Conservation (phyloP, 768 basidiomycete species). For the Phylloporus sp. region DNA sequence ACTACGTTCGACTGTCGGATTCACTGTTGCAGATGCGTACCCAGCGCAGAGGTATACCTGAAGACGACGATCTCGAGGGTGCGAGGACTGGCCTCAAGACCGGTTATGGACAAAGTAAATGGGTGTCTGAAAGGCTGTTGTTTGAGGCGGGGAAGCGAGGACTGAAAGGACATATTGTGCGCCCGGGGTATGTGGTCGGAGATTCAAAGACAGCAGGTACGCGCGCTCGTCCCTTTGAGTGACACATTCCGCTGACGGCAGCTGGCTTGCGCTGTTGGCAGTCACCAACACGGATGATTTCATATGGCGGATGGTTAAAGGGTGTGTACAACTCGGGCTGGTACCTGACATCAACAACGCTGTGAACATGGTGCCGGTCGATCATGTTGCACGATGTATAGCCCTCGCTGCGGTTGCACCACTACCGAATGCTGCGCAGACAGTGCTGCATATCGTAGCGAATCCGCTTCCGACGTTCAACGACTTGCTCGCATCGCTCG, state of each 20-base stretch:
- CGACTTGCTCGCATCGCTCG: slow-evolving; percentile 66
- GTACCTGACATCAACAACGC: slow-evolving; percentile 98
- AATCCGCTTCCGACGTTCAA: slow-evolving; percentile 88
- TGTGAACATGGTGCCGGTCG: slow-evolving; percentile 97
- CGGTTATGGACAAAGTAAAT: slow-evolving; percentile 97
- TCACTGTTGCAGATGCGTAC: slow-evolving; percentile 41
- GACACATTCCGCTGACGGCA: not conserved
- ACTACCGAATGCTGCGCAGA: slow-evolving; percentile 41
- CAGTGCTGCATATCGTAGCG: slow-evolving; percentile 82
- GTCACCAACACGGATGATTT: slow-evolving; percentile 99
- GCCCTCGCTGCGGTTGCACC: slow-evolving; percentile 67
- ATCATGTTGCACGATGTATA: slow-evolving; percentile 86
- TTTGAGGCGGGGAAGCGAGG: slow-evolving; percentile 89
- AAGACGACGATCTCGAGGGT: slow-evolving; percentile 85
- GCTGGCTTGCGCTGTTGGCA: slow-evolving; percentile 25
- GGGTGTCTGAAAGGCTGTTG: slow-evolving; percentile 94
- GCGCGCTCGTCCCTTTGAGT: slow-evolving; percentile 16
- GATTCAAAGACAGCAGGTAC: slow-evolving; percentile 82
- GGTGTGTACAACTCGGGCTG: slow-evolving; percentile 95
- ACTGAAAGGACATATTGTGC: slow-evolving; percentile 76
- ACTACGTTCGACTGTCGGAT: slow-evolving; percentile 87
- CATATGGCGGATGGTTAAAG: slow-evolving; percentile 96
- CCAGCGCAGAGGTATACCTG: slow-evolving; percentile 66
- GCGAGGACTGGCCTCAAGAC: slow-evolving; percentile 70
- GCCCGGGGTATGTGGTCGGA: slow-evolving; percentile 95